Evolutionary conservation across 2,329 filamentous ascomycete genomes (phyloP), one percentile per base, ranked within the genome.

Genomic region (Aureobasidium sp.): DNA sequence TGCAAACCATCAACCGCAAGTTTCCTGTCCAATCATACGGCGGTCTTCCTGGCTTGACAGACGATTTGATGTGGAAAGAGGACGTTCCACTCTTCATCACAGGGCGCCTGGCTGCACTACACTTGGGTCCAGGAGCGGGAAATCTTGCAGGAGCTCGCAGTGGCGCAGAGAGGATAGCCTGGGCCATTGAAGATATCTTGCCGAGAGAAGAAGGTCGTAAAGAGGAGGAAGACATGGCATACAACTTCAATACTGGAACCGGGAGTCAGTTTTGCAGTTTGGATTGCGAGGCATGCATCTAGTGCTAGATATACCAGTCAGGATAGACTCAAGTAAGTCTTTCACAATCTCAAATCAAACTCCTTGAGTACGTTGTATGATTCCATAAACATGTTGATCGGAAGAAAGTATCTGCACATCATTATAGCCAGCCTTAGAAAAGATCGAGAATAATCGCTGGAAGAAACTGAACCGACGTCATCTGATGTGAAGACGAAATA

Each of bases 1-100:
- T 93, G 15, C 74, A 83, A 61, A 81, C 76, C 0, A 82, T 93
- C 69, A 73, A 82, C 9, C 65, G 75, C 3, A 79, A 84, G 21
- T 78, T 86, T 64, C 88, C 87, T 0, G 80, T 93, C 36, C 73
- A 83, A 16, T 80, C 77, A 0, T 79, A 83, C 29, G 84, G 84
- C 4, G 89, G 89, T 0, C 75, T 91, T 25, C 89, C 90, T 0
- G 89, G 86, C 65, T 72, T 93, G 57, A 92, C 82, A 2, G 83
- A 92, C 44, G 88, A 93, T 67, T 76, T 93, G 63, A 87, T 86
- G 80, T 93, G 89, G 89, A 79, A 79, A 41, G 78, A 86, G 0
- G 83, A 84, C n/a, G 82, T 93, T 1, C 89, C 89, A 1, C 73
- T 91, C 1, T 92, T 91, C 68, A 73, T 89, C 62, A 86, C 86